A percentile compares a stretch with the other conserved stretches of the same genome.
Conservation (phyloP, 768 basidiomycete species). For the Tephrocybe sp. region DNA sequence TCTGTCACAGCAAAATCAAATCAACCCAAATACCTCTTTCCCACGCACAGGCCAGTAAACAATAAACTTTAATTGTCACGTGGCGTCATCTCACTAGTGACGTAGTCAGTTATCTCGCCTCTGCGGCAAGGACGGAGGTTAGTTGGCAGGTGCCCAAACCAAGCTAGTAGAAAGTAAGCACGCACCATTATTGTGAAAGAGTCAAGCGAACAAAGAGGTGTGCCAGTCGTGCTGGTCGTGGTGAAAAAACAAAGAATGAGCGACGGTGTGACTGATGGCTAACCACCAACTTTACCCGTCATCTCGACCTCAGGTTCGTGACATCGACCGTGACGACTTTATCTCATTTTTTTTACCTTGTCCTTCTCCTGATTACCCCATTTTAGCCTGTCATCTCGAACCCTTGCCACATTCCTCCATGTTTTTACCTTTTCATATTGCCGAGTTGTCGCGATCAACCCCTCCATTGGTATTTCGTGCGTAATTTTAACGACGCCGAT, state of each 20-base stretch:
- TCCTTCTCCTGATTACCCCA: slow-evolving; percentile 8
- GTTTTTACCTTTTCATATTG: neutral
- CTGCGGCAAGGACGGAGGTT: neutral
- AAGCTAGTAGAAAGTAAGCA: neutral
- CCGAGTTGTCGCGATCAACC: neutral
- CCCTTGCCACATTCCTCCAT: neutral
- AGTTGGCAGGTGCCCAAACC: neutral
- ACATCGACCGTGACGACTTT: slow-evolving; percentile 16
- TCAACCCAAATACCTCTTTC: slow-evolving; percentile 35
- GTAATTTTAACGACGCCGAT: neutral
- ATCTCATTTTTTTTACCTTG: slow-evolving; percentile 7
- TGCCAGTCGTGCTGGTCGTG: slow-evolving; percentile 10
- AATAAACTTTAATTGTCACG: slow-evolving; percentile 36
- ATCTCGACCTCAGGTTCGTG: slow-evolving; percentile 14
- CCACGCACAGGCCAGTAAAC: slow-evolving; percentile 49
- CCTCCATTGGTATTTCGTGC: neutral
- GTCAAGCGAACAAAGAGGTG: neutral
- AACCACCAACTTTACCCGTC: slow-evolving; percentile 13
- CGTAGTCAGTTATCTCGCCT: neutral
- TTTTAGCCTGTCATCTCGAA: slow-evolving; percentile 1
- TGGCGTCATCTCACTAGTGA: slow-evolving; percentile 15
- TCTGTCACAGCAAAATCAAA: slow-evolving; percentile 44
- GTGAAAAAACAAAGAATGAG: slow-evolving; percentile 19
- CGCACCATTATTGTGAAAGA: neutral
- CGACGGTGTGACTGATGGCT: slow-evolving; percentile 22